A percentile compares a stretch with the other conserved stretches of the same genome.
Evolutionary conservation across 2,329 filamentous ascomycete genomes (phyloP).

Genomic region (Huntiella decipiens): DNA sequence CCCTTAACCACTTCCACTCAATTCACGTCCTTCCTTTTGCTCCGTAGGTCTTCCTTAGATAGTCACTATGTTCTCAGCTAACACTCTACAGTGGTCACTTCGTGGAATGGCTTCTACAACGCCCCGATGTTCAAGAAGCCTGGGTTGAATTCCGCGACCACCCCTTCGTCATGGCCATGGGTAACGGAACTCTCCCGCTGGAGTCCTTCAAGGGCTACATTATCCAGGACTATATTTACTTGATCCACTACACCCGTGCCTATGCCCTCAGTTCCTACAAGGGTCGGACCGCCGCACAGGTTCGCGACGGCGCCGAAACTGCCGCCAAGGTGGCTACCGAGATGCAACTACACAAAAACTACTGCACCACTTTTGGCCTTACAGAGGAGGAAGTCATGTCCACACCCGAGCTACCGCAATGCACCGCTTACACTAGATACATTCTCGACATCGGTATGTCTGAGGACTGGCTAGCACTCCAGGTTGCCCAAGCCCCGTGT

Average conservation of each 20-base stretch:
- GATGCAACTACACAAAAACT: constrained; percentile 62
- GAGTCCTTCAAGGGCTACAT: constrained; percentile 77
- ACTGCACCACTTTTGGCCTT: constrained; percentile 67
- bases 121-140: constrained; percentile 50
- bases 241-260: constrained; percentile 75
- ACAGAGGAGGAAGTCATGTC: constrained; percentile 51
- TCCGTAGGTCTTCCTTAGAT: constrained; percentile 25
- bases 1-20: constrained; percentile 64
- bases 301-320: constrained; percentile 36
- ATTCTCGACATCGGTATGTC: constrained; percentile 77
- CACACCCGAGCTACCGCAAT: constrained; percentile 41
- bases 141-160: constrained; percentile 70
- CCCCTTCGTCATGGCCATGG: constrained; percentile 61
- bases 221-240: constrained; percentile 77
- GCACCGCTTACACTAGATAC: constrained; percentile 61
- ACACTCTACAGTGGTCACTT: constrained; percentile 44
- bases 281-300: constrained; percentile 51
- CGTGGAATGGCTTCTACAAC: constrained; percentile 60
- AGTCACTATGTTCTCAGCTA: not conserved
- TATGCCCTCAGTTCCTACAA: constrained; percentile 79
- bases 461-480: constrained; percentile 72
- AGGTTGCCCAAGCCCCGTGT: constrained; percentile 70
- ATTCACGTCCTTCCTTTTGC: constrained; percentile 47
- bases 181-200: constrained; percentile 52
- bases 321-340: constrained; percentile 63